Base-by-base conservation (phyloP, 129 eudicot genomes). In the Logfia minima region DNA sequence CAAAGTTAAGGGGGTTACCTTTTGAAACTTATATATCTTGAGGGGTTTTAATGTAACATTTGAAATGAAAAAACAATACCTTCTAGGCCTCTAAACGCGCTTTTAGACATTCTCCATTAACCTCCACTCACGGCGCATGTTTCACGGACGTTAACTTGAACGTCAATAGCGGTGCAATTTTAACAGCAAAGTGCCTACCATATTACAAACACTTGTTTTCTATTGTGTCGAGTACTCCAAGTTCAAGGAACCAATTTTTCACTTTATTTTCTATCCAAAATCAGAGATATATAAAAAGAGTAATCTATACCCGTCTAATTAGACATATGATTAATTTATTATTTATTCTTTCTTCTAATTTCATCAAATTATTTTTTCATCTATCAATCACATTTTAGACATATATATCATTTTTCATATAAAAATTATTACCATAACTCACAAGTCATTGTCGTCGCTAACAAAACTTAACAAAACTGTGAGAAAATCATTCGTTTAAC, bases 121-220 rank as follows among this genome's bases (percentile, higher is more conserved):
- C 35, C 79, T 29, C 32, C 52, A 28, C 29, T 75, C 21, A 65
- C 79, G 79, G 72, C 43, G 51, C 79, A 11, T 75, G 79, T 75
- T 75, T 75, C 79, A 75, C 32, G 79, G 79, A 0, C 79, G 72
- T 64, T 75, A 43, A 28, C 2, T 6, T 26, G 43, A 11, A 64
- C 79, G 70, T 34, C 51, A 7, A 75, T 24, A 6, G 18, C 29
- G 71, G 61, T 55, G 61, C 61, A 55, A 17, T 8, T 19, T 34
- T 66, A 66, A 66, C 80, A 37, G 65, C 64, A 2, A 76, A 45
- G 53, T 76, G 73, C 72, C 71, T 19, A 62, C 60, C 71, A 75
- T 19, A 39, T 4, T 1, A 19, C 39, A 63, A 75, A 75, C 79
- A 75, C 79, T 66, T 2, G 70, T 28, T 65, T 28, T 65, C 41